Percentiles rank a stretch among this genome's conserved stretches.
Evolutionary conservation across 148 eudicot species (phyloP).

Genomic region (Rhododendron griersonianum): DNA sequence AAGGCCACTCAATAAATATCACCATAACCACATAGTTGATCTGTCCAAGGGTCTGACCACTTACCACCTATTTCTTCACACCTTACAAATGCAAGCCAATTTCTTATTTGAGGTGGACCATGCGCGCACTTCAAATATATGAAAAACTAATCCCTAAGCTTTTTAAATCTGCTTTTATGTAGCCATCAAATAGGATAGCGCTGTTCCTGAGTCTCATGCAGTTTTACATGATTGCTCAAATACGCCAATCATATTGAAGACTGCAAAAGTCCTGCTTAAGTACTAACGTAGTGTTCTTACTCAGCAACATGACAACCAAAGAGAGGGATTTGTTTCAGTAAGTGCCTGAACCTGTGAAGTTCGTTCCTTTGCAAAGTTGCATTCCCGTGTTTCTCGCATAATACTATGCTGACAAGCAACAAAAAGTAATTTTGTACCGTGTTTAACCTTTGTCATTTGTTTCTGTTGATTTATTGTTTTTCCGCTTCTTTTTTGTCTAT

Average conservation of each 20-base stretch:
- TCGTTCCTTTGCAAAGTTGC: background rate
- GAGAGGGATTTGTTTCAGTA: background rate
- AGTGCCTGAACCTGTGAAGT: background rate
- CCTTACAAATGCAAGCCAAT: background rate
- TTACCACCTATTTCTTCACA: background rate
- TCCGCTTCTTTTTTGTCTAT: background rate
- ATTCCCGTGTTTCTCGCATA: background rate
- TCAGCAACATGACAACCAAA: background rate
- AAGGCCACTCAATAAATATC: background rate
- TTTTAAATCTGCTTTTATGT: background rate
- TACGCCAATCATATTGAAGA: background rate
- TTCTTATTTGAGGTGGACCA: background rate
- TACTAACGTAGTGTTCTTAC: background rate
- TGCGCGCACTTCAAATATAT: background rate
- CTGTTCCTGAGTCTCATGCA: background rate
- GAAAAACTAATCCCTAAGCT: background rate
- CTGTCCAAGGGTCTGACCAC: background rate
- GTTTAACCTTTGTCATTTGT: background rate
- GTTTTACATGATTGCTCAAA: constrained; percentile 1
- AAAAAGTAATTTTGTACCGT: background rate
- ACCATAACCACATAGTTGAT: background rate
- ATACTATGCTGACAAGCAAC: constrained; percentile 1
- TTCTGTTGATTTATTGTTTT: background rate
- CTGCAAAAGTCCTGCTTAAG: background rate
- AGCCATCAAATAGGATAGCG: background rate